Percentiles rank a stretch among this genome's conserved stretches.
phyloP scores from a whole-genome alignment of 1,284 basidiomycete species.

The Trametes polyzona region DNA sequence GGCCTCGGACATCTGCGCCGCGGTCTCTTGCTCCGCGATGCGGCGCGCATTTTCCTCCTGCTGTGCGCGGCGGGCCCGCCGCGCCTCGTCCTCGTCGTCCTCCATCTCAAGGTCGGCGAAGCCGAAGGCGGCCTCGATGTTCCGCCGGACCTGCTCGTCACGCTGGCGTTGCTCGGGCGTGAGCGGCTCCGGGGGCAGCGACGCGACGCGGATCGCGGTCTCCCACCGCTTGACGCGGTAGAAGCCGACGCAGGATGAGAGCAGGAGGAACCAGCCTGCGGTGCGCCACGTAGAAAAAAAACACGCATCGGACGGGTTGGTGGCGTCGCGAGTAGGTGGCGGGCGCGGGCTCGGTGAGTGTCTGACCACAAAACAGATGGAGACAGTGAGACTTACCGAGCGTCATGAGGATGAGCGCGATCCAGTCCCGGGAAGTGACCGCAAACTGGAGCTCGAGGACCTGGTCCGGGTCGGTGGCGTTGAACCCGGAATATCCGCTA shows the following conservation, averaged over 20 bases:
- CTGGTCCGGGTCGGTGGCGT: constrained; percentile 21
- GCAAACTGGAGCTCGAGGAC: constrained; percentile 24
- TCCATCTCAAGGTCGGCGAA: constrained; percentile 36
- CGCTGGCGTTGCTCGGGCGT: constrained; percentile 50
- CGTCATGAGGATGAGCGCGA: constrained; percentile 91
- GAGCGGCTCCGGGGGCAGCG: constrained; percentile 35
- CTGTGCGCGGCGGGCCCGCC: background rate
- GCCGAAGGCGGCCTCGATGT: constrained; percentile 53
- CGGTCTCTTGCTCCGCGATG: constrained; percentile 19
- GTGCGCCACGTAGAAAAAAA: background rate
- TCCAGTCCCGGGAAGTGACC: constrained; percentile 70
- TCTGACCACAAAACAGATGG: no score
- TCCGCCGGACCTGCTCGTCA: constrained; percentile 50
- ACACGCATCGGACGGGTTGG: background rate
- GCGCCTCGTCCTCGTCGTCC: constrained; percentile 18
- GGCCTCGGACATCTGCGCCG: constrained; percentile 31
- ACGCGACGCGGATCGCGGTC: constrained; percentile 55
- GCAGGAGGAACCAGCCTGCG: constrained; percentile 87
- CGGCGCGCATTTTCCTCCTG: constrained; percentile 7
- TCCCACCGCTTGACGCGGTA: constrained; percentile 88
- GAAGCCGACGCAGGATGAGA: constrained; percentile 80
- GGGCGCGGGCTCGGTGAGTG: no score
- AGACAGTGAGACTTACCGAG: constrained; percentile 64
- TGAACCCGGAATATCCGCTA: constrained; percentile 1
- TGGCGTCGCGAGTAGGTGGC: background rate